Conservation (phyloP, 106 monocot species). For the Acanthochlamys bracteata region DNA sequence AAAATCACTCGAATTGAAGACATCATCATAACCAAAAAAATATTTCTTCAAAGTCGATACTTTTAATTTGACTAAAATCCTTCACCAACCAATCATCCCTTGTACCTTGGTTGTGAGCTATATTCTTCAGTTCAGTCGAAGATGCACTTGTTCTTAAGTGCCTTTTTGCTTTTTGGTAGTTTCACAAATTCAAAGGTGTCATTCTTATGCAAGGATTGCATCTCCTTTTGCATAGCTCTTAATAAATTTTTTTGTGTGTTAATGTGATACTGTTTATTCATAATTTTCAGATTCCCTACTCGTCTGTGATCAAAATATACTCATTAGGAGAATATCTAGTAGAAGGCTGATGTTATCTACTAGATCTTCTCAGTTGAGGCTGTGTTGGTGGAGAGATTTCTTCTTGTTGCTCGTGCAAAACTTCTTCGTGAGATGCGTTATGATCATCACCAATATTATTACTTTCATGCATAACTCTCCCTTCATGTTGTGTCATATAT, state of each 20-base stretch:
- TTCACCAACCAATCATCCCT: background rate
- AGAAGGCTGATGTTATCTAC: background rate
- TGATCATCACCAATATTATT: background rate
- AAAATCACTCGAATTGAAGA: background rate
- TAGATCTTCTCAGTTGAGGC: background rate
- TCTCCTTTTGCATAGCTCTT: background rate
- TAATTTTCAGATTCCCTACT: background rate
- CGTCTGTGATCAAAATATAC: background rate
- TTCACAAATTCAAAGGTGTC: background rate
- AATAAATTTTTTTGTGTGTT: background rate
- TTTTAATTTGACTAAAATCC: background rate
- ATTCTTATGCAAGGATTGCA: background rate
- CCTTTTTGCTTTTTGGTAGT: background rate
- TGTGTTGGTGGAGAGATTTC: background rate
- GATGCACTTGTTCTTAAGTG: background rate
- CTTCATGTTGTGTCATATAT: background rate
- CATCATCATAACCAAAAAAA: background rate
- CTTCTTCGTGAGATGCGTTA: background rate
- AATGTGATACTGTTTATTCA: background rate
- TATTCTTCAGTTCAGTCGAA: background rate
- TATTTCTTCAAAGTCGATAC: background rate
- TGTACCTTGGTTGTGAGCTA: background rate
- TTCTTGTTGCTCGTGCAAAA: background rate
- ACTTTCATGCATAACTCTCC: background rate
- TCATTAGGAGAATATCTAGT: background rate